Evolutionary conservation across 257 asterid genomes (phyloP), one percentile per base, ranked within the genome.

Genomic region (Jaltomata sinuosa): DNA sequence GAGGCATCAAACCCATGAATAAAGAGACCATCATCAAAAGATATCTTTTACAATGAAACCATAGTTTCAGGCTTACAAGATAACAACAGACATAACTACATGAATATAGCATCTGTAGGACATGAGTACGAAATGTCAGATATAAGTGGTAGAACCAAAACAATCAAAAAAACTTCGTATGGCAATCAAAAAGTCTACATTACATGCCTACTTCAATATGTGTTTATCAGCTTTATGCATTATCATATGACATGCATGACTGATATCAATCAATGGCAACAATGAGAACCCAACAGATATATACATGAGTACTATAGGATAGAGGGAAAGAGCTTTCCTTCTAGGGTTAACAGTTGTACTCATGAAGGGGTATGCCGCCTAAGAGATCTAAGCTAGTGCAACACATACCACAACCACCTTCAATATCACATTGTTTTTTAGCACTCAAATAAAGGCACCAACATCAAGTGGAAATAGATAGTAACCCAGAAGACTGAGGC

Each of bases 301-400:
- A 59, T 97, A 97, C 98, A 97, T 94, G 69, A 95, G 98, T 31
- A 93, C 86, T 81, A 97, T 97, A 8, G 99, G 99, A 82, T 97
- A 97, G 11, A 97, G 89, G 16, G 98, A 98, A 31, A 97, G 97
- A 84, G 99, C 98, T 89, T 94, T 97, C 88, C 99, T 93, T 83
- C 89, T 87, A 0, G 98, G 97, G 84, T 92, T 91, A 27, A 95
- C 98, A 25, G 97, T 97, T 5, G 93, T 93, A 83, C 98, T 97
- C 94, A 95, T 97, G 94, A 97, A 95, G 15, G 99, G 99, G 85
- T 97, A 97, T 71, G 99, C 99, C 25, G 98, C 99, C 99, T 98
- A 97, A 21, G 97, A 95, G 90, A 98, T 97, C 99, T 98, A 97
- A 11, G 97, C 95, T 83, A 97, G 80, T 42, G 99, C 89, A 76